phyloP scores from a whole-genome alignment of 352 stramenopile genomes.

The Globisporangium orthogonon region DNA sequence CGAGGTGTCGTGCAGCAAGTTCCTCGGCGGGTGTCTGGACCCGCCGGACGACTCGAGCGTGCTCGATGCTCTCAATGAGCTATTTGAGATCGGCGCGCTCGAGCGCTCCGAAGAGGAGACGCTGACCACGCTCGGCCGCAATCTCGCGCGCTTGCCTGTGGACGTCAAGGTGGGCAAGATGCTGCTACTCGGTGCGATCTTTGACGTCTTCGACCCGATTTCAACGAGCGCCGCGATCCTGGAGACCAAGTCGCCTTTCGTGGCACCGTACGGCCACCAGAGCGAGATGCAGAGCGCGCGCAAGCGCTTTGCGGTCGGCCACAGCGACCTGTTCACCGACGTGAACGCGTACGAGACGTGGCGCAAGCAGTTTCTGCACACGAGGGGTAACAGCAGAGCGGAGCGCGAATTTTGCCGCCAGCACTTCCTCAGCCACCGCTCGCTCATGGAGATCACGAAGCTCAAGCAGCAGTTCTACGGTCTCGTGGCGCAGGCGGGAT shows the following conservation, averaged over 20 bases:
- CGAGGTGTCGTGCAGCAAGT: constrained; percentile 65
- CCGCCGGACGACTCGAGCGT: constrained; percentile 87
- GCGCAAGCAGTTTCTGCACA: constrained; percentile 19
- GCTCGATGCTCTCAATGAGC: constrained; percentile 85
- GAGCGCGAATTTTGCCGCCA: constrained; percentile 66
- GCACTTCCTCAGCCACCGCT: constrained; percentile 54
- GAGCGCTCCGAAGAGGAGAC: constrained; percentile 31
- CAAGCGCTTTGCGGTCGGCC: constrained; percentile 44
- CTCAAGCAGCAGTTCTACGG: constrained; percentile 73
- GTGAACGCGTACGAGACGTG: constrained; percentile 72
- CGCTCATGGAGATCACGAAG: constrained; percentile 57
- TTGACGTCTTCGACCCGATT: constrained; percentile 79
- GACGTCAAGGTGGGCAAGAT: constrained; percentile 97
- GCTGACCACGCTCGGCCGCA: constrained; percentile 91
- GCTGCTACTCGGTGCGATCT: constrained; percentile 93
- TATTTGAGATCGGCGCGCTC: constrained; percentile 88
- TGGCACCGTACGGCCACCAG: constrained; percentile 64
- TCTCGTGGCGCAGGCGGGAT: constrained; percentile 63
- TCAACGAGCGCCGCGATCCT: constrained; percentile 68
- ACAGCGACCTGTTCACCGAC: constrained; percentile 74
- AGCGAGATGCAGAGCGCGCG: constrained; percentile 59
- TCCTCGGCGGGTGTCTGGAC: constrained; percentile 90
- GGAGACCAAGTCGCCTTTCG: constrained; percentile 80
- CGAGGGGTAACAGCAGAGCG: constrained; percentile 13
- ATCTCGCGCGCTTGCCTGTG: constrained; percentile 93